phyloP scores from a whole-genome alignment of 2,329 filamentous ascomycete genomes.

The Lasiodiplodia citricola region DNA sequence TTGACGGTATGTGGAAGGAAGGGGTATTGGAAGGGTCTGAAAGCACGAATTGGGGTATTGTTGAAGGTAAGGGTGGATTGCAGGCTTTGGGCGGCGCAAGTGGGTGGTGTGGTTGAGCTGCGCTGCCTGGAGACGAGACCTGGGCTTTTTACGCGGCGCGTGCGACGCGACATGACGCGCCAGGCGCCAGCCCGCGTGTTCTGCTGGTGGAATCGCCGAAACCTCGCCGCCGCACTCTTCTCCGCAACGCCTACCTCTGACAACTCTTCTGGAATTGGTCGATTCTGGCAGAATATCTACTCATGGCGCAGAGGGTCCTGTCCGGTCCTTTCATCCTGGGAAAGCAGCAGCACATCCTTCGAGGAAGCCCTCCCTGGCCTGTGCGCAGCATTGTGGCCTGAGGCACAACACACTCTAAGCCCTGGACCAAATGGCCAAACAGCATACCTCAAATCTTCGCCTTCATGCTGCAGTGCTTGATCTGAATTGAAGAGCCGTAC shows the following conservation, averaged over 20 bases:
- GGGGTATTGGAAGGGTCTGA: not conserved
- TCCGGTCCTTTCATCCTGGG: not conserved
- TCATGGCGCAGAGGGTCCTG: not conserved
- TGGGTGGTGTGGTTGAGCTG: conserved; percentile 8
- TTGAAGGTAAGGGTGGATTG: conserved; percentile 4
- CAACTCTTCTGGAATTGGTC: not conserved
- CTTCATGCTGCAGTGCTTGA: not conserved
- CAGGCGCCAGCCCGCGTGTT: not conserved
- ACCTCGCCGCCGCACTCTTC: not conserved
- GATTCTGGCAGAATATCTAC: not conserved
- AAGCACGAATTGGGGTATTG: conserved; percentile 25
- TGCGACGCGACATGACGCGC: conserved; percentile 18
- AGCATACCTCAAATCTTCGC: not conserved
- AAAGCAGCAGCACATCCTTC: not conserved
- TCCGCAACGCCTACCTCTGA: not conserved
- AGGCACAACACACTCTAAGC: not conserved
- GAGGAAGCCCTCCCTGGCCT: not conserved
- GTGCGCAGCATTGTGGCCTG: not conserved
- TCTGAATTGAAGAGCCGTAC: not conserved
- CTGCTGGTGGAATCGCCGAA: not conserved
- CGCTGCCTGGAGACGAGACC: conserved; percentile 1
- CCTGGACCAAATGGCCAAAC: not conserved
- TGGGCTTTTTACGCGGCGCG: conserved; percentile 14
- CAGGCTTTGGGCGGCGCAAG: not conserved
- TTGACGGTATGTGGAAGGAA: conserved; percentile 8